Percentiles rank a stretch among this genome's conserved stretches.
Evolutionary conservation across 495 filamentous ascomycete species (phyloP).

Genomic region (Xylaria acuta): DNA sequence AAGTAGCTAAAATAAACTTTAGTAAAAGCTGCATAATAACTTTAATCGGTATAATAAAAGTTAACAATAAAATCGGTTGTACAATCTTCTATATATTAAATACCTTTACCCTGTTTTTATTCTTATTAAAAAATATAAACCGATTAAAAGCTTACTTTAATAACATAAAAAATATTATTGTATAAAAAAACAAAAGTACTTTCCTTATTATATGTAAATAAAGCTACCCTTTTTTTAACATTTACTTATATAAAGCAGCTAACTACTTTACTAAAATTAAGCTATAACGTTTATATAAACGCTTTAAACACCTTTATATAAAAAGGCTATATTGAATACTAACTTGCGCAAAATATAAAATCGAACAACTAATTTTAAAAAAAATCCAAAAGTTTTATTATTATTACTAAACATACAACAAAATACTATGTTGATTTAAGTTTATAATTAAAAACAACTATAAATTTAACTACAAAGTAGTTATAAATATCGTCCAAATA

Average conservation of each 20-base stretch:
- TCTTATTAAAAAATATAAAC: background rate
- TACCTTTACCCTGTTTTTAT: background rate
- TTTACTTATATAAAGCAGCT: background rate
- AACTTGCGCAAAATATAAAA: background rate
- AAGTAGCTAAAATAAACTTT: too few species aligned
- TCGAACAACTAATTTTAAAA: background rate
- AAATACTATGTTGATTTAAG: too few species aligned
- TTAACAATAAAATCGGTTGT: too few species aligned
- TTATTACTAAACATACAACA: too few species aligned
- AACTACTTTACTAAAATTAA: background rate
- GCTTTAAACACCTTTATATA: background rate
- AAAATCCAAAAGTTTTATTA: background rate
- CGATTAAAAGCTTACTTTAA: background rate
- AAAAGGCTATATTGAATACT: constrained; percentile 8
- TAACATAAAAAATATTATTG: constrained; percentile 2
- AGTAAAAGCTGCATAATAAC: too few species aligned
- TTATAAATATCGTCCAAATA: background rate
- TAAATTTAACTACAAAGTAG: too few species aligned
- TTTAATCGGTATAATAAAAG: too few species aligned
- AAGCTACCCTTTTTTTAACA: background rate
- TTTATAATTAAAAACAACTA: too few species aligned
- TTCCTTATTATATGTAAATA: background rate
- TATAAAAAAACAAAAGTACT: background rate
- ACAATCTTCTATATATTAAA: background rate
- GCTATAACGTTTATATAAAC: too few species aligned